These are phyloP conservation scores for Wickerhamomyces canadensis DNA, from an alignment of 805 yeast species.

Conservation along the genomic window DNA sequence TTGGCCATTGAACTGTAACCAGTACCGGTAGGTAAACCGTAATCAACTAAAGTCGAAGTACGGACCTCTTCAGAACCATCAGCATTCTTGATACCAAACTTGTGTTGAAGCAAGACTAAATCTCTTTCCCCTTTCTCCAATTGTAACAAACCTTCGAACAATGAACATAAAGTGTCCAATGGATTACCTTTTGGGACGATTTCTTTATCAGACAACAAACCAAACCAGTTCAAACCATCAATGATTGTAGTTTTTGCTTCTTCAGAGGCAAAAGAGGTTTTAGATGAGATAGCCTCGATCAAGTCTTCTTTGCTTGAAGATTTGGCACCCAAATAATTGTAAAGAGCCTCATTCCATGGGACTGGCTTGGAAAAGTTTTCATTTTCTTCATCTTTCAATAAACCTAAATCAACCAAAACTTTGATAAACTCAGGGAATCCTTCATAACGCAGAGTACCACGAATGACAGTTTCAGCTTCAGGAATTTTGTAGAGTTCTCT, in stretches of 20 bases:
- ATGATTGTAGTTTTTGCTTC: constrained; percentile 84
- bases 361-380: constrained; percentile 51
- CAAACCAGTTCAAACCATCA: constrained; percentile 90
- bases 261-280: constrained; percentile 74
- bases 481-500: constrained; percentile 90
- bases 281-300: constrained; percentile 64
- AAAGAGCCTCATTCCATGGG: constrained; percentile 88
- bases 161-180: constrained; percentile 93
- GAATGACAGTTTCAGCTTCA: constrained; percentile 92
- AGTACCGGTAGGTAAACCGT: constrained; percentile 76
- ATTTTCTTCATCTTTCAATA: constrained; percentile 72
- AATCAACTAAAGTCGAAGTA: constrained; percentile 92
- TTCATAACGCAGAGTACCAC: constrained; percentile 97
- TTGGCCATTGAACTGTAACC: constrained; percentile 98
- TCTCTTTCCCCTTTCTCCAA: constrained; percentile 95
- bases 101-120: constrained; percentile 92
- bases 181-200: constrained; percentile 92
- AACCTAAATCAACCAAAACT: constrained; percentile 90
- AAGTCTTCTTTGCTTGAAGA: constrained; percentile 70
- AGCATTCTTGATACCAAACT: constrained; percentile 95
- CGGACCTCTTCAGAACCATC: constrained; percentile 88
- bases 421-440: constrained; percentile 98
- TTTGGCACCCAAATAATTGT: constrained; percentile 66
- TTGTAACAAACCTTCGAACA: constrained; percentile 93
- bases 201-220: constrained; percentile 70